Evolutionary conservation across 225 moss, liverwort and hornwort species (phyloP).

Genomic region (Lunularia cruciata): DNA sequence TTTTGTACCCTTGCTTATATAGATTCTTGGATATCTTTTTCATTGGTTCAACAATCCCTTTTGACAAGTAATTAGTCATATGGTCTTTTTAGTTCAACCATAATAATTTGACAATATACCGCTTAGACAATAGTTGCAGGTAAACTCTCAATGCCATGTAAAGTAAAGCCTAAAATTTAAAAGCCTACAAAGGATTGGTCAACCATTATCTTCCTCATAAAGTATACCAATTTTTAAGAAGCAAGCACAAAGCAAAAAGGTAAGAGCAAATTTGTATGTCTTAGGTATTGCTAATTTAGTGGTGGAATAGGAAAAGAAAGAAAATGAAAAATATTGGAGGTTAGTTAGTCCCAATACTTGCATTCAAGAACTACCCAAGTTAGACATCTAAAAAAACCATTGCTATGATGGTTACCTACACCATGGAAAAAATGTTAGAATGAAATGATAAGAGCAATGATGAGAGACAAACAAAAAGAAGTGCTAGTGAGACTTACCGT

Average conservation of each 20-base stretch:
- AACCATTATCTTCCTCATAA: constrained; percentile 99
- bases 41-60: no score
- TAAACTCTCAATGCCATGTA: no score
- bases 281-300: no score
- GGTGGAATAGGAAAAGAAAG: background rate
- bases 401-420: constrained; percentile 77
- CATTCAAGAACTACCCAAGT: constrained; percentile 97
- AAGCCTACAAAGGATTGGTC: constrained; percentile 83
- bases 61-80: no score
- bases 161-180: no score
- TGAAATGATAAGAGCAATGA: background rate
- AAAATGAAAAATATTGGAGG: background rate
- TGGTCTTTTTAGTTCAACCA: no score
- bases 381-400: constrained; percentile 98
- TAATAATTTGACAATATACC: no score
- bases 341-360: constrained; percentile 31
- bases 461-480: background rate
- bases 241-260: background rate
- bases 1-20: no score
- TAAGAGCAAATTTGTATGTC: background rate
- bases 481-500: no score
- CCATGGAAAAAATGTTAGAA: background rate
- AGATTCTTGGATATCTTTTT: no score
- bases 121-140: no score
- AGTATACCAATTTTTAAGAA: constrained; percentile 78